Conservation (phyloP, 768 basidiomycete genomes). For the Termitomyces sp. region DNA sequence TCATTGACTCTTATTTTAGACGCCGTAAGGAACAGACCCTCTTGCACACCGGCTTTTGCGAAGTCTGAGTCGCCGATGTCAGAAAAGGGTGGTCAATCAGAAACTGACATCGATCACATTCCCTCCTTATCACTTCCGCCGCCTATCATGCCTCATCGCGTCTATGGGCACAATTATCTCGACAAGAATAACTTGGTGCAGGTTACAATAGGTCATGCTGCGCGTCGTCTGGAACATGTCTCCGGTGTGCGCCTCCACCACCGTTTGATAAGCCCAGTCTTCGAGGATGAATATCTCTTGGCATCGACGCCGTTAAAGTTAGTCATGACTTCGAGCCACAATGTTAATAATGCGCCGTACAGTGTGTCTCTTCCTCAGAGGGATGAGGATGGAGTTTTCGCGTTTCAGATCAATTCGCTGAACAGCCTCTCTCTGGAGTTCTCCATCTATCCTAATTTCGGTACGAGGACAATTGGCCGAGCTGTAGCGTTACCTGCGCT, state of each 20-base stretch:
- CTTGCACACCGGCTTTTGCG: slow-evolving; percentile 15
- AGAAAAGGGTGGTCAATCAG: slow-evolving; percentile 28
- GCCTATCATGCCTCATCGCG: slow-evolving; percentile 95
- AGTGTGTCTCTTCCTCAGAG: slow-evolving; percentile 81
- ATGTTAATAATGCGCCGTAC: slow-evolving; percentile 83
- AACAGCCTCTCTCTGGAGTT: slow-evolving; percentile 79
- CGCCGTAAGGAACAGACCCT: slow-evolving; percentile 28
- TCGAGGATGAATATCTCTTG: slow-evolving; percentile 60
- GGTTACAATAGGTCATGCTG: slow-evolving; percentile 72
- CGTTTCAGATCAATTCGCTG: slow-evolving; percentile 80
- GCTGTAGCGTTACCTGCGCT: slow-evolving; percentile 79
- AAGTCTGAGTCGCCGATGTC: slow-evolving; percentile 34
- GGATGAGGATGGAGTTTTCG: slow-evolving; percentile 65
- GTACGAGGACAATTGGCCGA: slow-evolving; percentile 92
- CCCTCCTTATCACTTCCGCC: slow-evolving; percentile 94
- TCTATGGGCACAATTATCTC: slow-evolving; percentile 95
- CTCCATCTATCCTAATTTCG: slow-evolving; percentile 95
- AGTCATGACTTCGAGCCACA: slow-evolving; percentile 87
- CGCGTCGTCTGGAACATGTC: slow-evolving; percentile 26
- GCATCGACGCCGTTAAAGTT: slow-evolving; percentile 86
- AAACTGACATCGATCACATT: slow-evolving; percentile 85
- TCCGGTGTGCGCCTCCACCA: slow-evolving; percentile 64
- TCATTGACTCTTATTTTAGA: slow-evolving; percentile 60
- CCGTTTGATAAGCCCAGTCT: slow-evolving; percentile 64
- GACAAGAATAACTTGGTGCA: slow-evolving; percentile 84